A percentile compares a stretch with the other conserved stretches of the same genome.
phyloP scores from a whole-genome alignment of 2,329 filamentous ascomycete species.

The Colletotrichum australisinense region DNA sequence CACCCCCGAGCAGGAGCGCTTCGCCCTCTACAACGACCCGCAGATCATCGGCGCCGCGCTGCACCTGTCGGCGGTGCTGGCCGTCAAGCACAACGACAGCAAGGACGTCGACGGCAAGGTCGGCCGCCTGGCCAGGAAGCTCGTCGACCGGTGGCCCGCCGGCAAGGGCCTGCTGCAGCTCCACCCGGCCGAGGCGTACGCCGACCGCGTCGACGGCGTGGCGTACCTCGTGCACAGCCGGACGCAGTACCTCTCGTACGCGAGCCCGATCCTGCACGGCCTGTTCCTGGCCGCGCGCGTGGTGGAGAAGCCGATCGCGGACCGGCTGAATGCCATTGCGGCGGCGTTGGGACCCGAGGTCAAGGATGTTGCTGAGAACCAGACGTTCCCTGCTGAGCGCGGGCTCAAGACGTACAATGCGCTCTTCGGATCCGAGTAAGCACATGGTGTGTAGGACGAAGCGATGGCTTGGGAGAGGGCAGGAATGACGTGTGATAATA shows the following conservation, averaged over 20 bases:
- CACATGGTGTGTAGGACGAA: background rate
- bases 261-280: conserved; percentile 51
- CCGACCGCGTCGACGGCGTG: conserved; percentile 18
- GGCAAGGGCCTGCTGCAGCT: conserved; percentile 49
- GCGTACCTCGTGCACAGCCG: conserved; percentile 45
- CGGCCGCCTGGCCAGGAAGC: conserved; percentile 47
- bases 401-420: conserved; percentile 40
- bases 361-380: conserved; percentile 41
- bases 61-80: conserved; percentile 56
- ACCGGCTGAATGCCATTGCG: conserved; percentile 53
- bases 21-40: conserved; percentile 54
- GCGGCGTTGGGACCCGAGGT: conserved; percentile 51
- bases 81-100: conserved; percentile 45
- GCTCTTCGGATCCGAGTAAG: conserved; percentile 5
- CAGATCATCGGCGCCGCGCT: conserved; percentile 54
- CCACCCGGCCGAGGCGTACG: conserved; percentile 48
- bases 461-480: background rate
- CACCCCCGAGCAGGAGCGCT: background rate
- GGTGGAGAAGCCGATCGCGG: conserved; percentile 49
- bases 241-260: conserved; percentile 50
- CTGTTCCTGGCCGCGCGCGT: conserved; percentile 57
- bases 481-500: background rate
- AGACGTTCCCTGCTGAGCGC: conserved; percentile 14
- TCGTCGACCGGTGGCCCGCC: conserved; percentile 55
- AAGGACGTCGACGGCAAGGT: conserved; percentile 49